phyloP scores from a whole-genome alignment of 768 basidiomycete species.

The Suillus placidus region DNA sequence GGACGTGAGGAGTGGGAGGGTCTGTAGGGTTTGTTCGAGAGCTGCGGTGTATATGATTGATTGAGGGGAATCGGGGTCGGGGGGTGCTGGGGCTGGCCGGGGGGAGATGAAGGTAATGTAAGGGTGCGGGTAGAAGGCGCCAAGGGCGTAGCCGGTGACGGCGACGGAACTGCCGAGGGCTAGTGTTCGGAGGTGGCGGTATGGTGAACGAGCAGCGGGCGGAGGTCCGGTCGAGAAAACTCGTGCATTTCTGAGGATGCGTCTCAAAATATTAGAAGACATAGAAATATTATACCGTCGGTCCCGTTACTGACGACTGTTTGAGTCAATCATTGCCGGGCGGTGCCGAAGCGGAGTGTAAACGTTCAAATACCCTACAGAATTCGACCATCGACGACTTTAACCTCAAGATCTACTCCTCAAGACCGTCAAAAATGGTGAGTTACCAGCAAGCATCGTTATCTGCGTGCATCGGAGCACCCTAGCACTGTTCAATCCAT shows the following conservation, averaged over 20 bases:
- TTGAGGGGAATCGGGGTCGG: constrained; percentile 53
- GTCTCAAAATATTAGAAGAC: constrained; percentile 16
- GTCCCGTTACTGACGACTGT: neutral
- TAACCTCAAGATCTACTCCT: constrained; percentile 33
- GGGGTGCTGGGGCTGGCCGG: constrained; percentile 68
- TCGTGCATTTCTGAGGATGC: constrained; percentile 14
- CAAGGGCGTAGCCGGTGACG: constrained; percentile 46
- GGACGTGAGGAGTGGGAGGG: constrained; percentile 57
- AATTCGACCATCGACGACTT: constrained; percentile 1
- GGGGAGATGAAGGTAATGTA: constrained; percentile 74
- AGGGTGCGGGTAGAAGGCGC: constrained; percentile 72
- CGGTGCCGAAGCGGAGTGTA: constrained; percentile 25
- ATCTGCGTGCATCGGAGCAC: constrained; percentile 36
- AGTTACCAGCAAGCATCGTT: constrained; percentile 34
- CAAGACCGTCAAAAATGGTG: constrained; percentile 58
- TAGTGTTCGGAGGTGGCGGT: constrained; percentile 17
- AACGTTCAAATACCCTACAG: neutral
- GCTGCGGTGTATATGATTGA: constrained; percentile 56
- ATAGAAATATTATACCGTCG: neutral
- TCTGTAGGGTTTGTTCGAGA: constrained; percentile 71
- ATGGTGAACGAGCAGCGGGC: constrained; percentile 3
- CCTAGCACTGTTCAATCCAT: constrained; percentile 43
- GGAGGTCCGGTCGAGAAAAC: constrained; percentile 20
- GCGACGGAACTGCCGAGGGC: constrained; percentile 26
- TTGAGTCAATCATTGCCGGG: constrained; percentile 16